A percentile compares a stretch with the other conserved stretches of the same genome.
Conservation (phyloP, 257 asterid genomes). For the Ligustrum vulgare region DNA sequence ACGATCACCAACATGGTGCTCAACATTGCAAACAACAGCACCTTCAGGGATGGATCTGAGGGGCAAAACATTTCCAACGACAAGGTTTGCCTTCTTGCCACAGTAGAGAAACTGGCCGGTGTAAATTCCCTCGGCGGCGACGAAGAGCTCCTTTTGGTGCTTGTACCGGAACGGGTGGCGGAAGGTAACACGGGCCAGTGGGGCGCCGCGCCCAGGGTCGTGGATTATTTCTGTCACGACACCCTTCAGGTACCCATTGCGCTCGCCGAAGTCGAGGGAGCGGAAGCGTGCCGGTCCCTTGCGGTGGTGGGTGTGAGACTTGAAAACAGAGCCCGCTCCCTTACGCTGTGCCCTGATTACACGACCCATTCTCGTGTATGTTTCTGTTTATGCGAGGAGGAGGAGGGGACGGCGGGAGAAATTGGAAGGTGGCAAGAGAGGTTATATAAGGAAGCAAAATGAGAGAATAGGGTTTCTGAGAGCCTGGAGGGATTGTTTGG, state of each 20-base stretch:
- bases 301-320: slow-evolving; percentile 80
- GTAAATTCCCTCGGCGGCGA: slow-evolving; percentile 78
- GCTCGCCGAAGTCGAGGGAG: slow-evolving; percentile 75
- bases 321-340: slow-evolving; percentile 78
- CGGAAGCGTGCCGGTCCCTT: slow-evolving; percentile 78
- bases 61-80: slow-evolving; percentile 71
- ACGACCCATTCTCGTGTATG: slow-evolving; percentile 51
- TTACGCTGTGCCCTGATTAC: slow-evolving; percentile 77
- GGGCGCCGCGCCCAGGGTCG: slow-evolving; percentile 86
- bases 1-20: slow-evolving; percentile 74
- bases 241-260: slow-evolving; percentile 79
- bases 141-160: slow-evolving; percentile 78
- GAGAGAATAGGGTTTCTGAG: not conserved
- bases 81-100: slow-evolving; percentile 66
- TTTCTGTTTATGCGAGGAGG: not conserved
- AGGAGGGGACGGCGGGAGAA: not conserved
- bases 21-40: slow-evolving; percentile 78
- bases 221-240: slow-evolving; percentile 68
- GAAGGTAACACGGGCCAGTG: slow-evolving; percentile 67
- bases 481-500: no score
- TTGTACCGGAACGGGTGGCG: slow-evolving; percentile 74
- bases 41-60: slow-evolving; percentile 77
- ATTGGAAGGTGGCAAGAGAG: not conserved
- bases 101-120: slow-evolving; percentile 72
- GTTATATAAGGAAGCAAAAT: not conserved